phyloP scores from a whole-genome alignment of 768 basidiomycete species.

The Lyophyllum atratum region DNA sequence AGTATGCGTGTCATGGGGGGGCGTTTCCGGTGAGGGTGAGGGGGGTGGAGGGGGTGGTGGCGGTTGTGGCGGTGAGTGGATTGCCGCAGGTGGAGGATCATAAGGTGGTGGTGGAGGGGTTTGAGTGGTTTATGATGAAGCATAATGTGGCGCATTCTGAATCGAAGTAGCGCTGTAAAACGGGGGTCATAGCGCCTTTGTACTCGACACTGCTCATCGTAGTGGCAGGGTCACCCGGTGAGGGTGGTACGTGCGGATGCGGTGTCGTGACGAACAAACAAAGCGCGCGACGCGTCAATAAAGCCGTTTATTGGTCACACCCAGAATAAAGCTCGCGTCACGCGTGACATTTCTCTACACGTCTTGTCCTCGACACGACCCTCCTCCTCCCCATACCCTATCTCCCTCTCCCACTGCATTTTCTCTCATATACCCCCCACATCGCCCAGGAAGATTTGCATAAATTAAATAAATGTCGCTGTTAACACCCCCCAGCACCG shows the following conservation, averaged over 20 bases:
- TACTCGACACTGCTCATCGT: no score
- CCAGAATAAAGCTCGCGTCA: constrained; percentile 18
- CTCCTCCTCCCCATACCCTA: constrained; percentile 10
- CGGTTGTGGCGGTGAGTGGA: background rate
- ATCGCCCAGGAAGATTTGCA: constrained; percentile 1
- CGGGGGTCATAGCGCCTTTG: no score
- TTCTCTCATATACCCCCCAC: constrained; percentile 13
- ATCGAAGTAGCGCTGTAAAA: no score
- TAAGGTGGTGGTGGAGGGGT: background rate
- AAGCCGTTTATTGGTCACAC: constrained; percentile 38
- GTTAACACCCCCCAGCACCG: constrained; percentile 61
- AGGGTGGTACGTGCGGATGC: background rate
- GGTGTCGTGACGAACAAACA: constrained; percentile 20
- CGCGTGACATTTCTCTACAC: constrained; percentile 16
- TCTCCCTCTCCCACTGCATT: constrained; percentile 13
- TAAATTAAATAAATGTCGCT: no score
- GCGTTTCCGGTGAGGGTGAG: background rate
- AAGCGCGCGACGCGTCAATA: constrained; percentile 37
- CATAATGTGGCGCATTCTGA: no score
- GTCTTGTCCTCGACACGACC: constrained; percentile 16
- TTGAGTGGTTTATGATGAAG: background rate
- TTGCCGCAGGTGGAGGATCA: background rate
- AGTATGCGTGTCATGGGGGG: background rate
- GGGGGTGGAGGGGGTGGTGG: background rate
- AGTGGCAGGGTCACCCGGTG: no score